phyloP scores from a whole-genome alignment of 495 filamentous ascomycete species.

The Aspergillus sclerotioniger region DNA sequence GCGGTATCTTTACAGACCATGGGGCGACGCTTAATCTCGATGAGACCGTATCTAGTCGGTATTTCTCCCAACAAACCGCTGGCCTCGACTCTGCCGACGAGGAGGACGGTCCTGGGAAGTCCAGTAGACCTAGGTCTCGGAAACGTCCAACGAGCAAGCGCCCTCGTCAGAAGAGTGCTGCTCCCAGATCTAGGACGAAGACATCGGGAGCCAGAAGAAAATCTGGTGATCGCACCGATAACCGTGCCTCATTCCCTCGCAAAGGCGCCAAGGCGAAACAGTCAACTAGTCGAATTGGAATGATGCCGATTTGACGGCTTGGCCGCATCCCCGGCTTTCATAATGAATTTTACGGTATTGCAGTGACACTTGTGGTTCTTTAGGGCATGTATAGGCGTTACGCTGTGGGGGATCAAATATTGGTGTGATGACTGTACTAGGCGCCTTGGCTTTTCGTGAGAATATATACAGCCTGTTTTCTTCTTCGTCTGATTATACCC shows the following conservation, averaged over 20 bases:
- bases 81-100: slow-evolving; percentile 25
- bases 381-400: slow-evolving; percentile 21
- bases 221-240: slow-evolving; percentile 24
- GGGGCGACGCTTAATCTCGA: slow-evolving; percentile 36
- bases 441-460: not conserved
- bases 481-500: not conserved
- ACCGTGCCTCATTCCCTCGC: slow-evolving; percentile 26
- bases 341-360: slow-evolving; percentile 25
- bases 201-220: slow-evolving; percentile 26
- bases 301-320: slow-evolving; percentile 44
- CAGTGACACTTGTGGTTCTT: slow-evolving; percentile 13
- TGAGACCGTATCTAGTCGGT: slow-evolving; percentile 42
- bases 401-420: slow-evolving; percentile 1
- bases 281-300: slow-evolving; percentile 39
- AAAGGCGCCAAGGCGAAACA: slow-evolving; percentile 32
- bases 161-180: slow-evolving; percentile 30
- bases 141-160: slow-evolving; percentile 32
- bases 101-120: slow-evolving; percentile 21
- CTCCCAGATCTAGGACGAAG: slow-evolving; percentile 28
- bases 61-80: slow-evolving; percentile 40
- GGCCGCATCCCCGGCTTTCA: slow-evolving; percentile 6
- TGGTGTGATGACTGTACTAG: not conserved
- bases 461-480: slow-evolving; percentile 8
- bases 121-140: slow-evolving; percentile 25
- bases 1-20: slow-evolving; percentile 41